Conservation (phyloP, 345 rosid genomes). For the Heritiera fomes region DNA sequence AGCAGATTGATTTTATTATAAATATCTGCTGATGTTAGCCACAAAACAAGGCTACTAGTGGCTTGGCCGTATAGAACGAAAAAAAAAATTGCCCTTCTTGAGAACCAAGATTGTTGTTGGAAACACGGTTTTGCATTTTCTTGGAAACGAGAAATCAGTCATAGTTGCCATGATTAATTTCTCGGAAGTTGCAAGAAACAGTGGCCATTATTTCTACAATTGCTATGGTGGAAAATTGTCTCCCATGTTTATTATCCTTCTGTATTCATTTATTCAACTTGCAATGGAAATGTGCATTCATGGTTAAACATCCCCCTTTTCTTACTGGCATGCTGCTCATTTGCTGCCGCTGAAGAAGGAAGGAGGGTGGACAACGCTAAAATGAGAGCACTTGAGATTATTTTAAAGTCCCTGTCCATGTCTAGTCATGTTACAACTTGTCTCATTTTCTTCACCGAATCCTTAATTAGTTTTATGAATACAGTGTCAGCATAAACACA, state of each 20-base stretch:
- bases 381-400: neutral
- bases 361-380: neutral
- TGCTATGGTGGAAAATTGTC: neutral
- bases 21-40: neutral
- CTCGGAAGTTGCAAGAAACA: neutral
- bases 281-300: neutral
- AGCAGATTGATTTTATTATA: too few species aligned
- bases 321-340: neutral
- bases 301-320: neutral
- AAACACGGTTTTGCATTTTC: neutral
- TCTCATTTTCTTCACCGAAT: neutral
- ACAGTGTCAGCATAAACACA: neutral
- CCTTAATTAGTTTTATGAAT: neutral
- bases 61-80: neutral
- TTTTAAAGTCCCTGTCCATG: neutral
- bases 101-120: neutral
- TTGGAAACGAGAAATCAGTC: neutral
- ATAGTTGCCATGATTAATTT: neutral
- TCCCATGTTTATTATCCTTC: neutral
- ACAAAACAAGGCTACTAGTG: neutral
- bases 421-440: constrained; percentile 2
- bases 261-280: neutral
- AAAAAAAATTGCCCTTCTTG: neutral
- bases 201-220: neutral
- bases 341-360: neutral